Conservation (phyloP, 2,329 filamentous ascomycete species). For the Alternaria consortialis region DNA sequence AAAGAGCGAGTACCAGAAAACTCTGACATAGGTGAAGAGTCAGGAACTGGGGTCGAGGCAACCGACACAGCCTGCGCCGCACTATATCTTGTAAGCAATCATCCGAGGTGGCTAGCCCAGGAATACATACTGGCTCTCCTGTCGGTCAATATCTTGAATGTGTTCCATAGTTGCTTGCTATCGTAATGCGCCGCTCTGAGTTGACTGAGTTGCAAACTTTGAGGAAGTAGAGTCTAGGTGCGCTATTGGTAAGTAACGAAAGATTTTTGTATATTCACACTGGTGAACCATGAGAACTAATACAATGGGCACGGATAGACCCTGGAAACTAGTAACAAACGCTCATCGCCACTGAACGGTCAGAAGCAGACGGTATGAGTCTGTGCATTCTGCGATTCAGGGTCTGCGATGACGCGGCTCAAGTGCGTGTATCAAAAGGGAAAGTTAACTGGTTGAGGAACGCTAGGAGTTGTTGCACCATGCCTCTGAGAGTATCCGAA, state of each 20-base stretch:
- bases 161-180: not conserved
- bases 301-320: not conserved
- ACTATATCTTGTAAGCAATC: constrained; percentile 3
- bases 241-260: not conserved
- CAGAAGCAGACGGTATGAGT: not conserved
- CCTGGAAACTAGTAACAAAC: not conserved
- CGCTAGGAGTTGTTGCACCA: not conserved
- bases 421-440: not conserved
- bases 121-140: constrained; percentile 2
- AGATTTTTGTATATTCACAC: not conserved
- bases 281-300: not conserved
- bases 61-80: not conserved
- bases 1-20: not conserved
- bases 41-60: not conserved
- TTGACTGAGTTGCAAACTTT: not conserved
- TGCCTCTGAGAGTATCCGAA: not conserved
- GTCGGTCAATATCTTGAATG: not conserved
- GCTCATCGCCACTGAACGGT: not conserved
- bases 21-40: not conserved
- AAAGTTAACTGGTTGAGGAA: not conserved
- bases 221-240: not conserved
- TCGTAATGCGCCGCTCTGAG: not conserved
- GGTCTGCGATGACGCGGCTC: not conserved
- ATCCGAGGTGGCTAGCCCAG: not conserved
- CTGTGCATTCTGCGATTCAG: not conserved